Conservation (phyloP, 1,284 basidiomycete species). For the Stygiomarasmius scandens region DNA sequence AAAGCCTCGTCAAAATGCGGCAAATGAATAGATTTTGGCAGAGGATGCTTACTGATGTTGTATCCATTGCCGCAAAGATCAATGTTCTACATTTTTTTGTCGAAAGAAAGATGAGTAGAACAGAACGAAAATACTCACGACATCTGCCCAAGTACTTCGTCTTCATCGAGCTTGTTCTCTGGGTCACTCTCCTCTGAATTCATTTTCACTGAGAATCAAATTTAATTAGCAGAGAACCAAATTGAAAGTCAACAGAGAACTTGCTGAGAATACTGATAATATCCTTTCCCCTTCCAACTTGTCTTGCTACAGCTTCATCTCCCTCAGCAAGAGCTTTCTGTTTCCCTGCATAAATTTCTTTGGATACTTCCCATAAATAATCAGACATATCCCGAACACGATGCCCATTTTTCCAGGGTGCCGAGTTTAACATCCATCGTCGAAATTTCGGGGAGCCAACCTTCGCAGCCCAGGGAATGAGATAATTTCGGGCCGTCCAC, state of each 20-base stretch:
- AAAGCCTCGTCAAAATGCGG: neutral
- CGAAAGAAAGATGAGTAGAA: neutral
- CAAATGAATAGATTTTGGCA: no score
- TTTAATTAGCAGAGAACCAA: neutral
- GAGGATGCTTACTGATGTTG: conserved; percentile 24
- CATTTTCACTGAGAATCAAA: conserved; percentile 28
- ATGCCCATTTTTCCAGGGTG: conserved; percentile 38
- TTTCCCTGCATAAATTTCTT: conserved; percentile 41
- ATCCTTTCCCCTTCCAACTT: conserved; percentile 43
- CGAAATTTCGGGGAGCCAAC: conserved; percentile 38
- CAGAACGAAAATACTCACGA: neutral
- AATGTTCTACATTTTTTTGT: conserved; percentile 22
- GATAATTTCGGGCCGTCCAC: conserved; percentile 20
- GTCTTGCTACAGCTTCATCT: conserved; percentile 31
- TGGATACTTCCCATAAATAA: conserved; percentile 37
- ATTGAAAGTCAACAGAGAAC: conserved; percentile 12
- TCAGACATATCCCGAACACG: conserved; percentile 39
- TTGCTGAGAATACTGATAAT: conserved; percentile 48
- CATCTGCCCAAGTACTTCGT: conserved; percentile 33
- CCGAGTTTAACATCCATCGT: conserved; percentile 34
- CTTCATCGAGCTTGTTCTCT: conserved; percentile 35
- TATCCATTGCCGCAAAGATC: conserved; percentile 34
- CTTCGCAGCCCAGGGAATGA: conserved; percentile 35
- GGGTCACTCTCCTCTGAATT: conserved; percentile 33
- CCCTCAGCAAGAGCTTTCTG: conserved; percentile 37